Conservation (phyloP, 108 stramenopile species). For the Nannochloropsis oceanica region DNA sequence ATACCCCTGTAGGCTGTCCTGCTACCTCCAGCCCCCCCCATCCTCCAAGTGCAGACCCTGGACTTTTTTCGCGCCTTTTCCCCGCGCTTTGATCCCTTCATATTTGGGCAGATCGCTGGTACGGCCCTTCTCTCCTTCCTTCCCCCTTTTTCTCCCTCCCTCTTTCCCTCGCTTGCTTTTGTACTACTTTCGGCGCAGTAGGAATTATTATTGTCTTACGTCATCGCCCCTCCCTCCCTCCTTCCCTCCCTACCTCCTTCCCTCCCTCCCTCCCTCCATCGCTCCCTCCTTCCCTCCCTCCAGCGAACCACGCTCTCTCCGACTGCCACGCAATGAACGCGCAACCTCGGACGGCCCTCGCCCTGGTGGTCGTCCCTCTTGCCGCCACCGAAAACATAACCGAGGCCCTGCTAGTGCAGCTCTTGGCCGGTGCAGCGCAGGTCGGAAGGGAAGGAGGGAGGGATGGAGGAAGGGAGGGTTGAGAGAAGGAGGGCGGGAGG, state of each 20-base stretch:
- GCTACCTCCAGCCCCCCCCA: not conserved
- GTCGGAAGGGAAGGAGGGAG: not conserved
- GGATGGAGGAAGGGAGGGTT: not conserved
- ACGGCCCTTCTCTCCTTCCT: not conserved
- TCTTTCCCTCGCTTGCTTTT: no score
- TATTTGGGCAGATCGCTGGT: conserved; percentile 44
- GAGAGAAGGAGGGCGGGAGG: not conserved
- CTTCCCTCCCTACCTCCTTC: conserved; percentile 6
- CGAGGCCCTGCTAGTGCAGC: conserved; percentile 36
- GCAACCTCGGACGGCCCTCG: conserved; percentile 20
- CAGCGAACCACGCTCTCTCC: conserved; percentile 49
- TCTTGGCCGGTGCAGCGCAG: conserved; percentile 40
- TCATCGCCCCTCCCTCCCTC: not conserved
- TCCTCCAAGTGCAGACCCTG: conserved; percentile 40
- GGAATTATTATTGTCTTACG: no score
- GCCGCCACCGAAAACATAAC: conserved; percentile 23
- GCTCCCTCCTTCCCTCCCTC: no score
- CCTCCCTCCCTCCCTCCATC: no score
- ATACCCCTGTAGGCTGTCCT: not conserved
- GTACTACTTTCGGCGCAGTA: no score
- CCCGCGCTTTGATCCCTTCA: conserved; percentile 37
- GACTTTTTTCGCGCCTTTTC: conserved; percentile 49
- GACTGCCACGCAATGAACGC: conserved; percentile 50
- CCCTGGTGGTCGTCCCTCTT: conserved; percentile 32
- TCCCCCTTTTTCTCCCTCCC: not conserved